Evolutionary conservation across 345 rosid genomes (phyloP).

Genomic region (Aegle marmelos): DNA sequence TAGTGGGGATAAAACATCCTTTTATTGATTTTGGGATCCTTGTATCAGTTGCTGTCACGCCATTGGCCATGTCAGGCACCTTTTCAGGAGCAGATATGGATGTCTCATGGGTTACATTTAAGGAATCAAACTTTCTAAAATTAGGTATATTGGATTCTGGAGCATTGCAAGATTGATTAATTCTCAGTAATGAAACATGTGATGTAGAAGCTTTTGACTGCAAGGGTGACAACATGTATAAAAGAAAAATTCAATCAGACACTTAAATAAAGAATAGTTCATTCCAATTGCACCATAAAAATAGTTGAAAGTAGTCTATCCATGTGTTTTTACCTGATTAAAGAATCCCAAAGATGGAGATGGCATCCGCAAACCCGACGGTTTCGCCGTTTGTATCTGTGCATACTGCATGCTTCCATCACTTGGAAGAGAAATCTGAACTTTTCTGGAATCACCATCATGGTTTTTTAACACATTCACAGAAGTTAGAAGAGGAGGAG

Average conservation of each 20-base stretch:
- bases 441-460: constrained; percentile 27
- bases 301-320: not conserved
- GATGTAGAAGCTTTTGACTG: constrained; percentile 59
- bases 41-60: constrained; percentile 18
- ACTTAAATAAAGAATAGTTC: not conserved
- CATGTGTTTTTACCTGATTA: constrained; percentile 48
- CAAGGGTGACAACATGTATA: constrained; percentile 29
- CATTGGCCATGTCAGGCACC: constrained; percentile 18
- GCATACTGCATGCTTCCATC: constrained; percentile 26
- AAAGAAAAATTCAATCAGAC: constrained; percentile 1
- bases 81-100: constrained; percentile 26
- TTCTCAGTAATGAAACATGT: constrained; percentile 31
- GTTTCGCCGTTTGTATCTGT: constrained; percentile 44
- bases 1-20: constrained; percentile 27
- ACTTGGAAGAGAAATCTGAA: constrained; percentile 27
- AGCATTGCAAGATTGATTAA: constrained; percentile 30
- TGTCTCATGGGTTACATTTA: constrained; percentile 33
- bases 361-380: constrained; percentile 88
- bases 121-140: constrained; percentile 21
- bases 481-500: constrained; percentile 26
- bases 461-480: constrained; percentile 24
- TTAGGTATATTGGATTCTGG: constrained; percentile 31
- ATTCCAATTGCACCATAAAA: not conserved
- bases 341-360: constrained; percentile 89
- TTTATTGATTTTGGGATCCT: constrained; percentile 16